Percentiles rank a stretch among this genome's conserved stretches.
phyloP scores from a whole-genome alignment of 2,329 filamentous ascomycete species.

The Phyllosticta citrichinensis region DNA sequence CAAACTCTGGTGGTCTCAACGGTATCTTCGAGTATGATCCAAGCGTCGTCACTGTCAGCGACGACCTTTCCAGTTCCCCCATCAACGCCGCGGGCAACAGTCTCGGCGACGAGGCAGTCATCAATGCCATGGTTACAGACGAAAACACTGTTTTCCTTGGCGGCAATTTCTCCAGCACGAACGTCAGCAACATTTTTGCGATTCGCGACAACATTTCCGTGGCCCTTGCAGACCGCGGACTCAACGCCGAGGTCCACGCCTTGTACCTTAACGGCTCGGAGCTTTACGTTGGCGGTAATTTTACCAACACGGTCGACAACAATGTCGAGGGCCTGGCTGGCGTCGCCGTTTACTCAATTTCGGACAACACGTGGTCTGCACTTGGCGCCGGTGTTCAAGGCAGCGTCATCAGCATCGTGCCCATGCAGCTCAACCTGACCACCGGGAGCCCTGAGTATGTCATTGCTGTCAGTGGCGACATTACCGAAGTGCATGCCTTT shows the following conservation, averaged over 20 bases:
- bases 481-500: constrained; percentile 62
- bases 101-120: constrained; percentile 56
- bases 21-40: constrained; percentile 86
- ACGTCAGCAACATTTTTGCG: constrained; percentile 66
- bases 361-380: constrained; percentile 60
- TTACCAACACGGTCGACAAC: constrained; percentile 60
- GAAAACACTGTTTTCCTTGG: constrained; percentile 59
- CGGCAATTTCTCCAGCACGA: constrained; percentile 66
- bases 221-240: constrained; percentile 56
- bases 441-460: constrained; percentile 57
- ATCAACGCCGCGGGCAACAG: constrained; percentile 67
- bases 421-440: constrained; percentile 70
- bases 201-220: constrained; percentile 55
- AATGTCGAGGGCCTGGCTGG: constrained; percentile 58
- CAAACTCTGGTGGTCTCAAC: constrained; percentile 72
- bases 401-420: constrained; percentile 61
- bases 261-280: constrained; percentile 56
- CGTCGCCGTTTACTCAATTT: constrained; percentile 64
- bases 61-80: constrained; percentile 59
- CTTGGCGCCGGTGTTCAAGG: constrained; percentile 83
- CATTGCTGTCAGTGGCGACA: constrained; percentile 71
- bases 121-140: constrained; percentile 58
- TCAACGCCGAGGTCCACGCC: constrained; percentile 68
- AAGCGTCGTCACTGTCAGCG: constrained; percentile 45
- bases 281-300: constrained; percentile 77